Evolutionary conservation across 2,329 filamentous ascomycete species (phyloP).

Genomic region (Calonectria pseudoturangicola): DNA sequence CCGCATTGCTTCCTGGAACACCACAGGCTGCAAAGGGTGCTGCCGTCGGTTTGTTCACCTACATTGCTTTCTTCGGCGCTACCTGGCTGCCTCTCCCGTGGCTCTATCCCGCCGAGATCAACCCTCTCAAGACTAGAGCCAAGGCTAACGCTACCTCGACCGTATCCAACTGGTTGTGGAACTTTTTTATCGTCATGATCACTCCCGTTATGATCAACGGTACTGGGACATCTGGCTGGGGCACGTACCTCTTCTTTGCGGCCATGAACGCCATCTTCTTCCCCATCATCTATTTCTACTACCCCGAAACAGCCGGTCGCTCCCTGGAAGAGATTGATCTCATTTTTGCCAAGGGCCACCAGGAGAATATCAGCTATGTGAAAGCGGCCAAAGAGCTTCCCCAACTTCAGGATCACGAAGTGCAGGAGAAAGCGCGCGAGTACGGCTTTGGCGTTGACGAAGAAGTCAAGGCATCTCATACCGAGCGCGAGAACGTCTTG

Average conservation of each 20-base stretch:
- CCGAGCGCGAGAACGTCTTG: slow-evolving; percentile 10
- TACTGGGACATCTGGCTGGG: slow-evolving; percentile 66
- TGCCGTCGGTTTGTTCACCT: slow-evolving; percentile 80
- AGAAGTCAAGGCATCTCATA: slow-evolving; percentile 2
- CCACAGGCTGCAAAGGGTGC: slow-evolving; percentile 79
- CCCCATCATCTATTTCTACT: slow-evolving; percentile 70
- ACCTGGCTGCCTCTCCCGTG: slow-evolving; percentile 79
- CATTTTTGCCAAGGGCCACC: slow-evolving; percentile 76
- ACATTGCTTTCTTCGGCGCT: slow-evolving; percentile 81
- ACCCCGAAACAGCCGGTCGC: slow-evolving; percentile 63
- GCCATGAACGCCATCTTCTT: slow-evolving; percentile 71
- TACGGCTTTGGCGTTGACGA: slow-evolving; percentile 1
- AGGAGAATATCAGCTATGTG: slow-evolving; percentile 77
- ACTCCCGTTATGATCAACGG: slow-evolving; percentile 78
- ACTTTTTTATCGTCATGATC: slow-evolving; percentile 74
- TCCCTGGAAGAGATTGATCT: slow-evolving; percentile 75
- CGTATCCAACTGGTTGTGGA: slow-evolving; percentile 74
- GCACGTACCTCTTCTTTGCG: slow-evolving; percentile 70
- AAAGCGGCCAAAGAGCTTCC: slow-evolving; percentile 75
- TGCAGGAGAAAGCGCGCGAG: slow-evolving; percentile 67
- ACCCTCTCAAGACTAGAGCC: slow-evolving; percentile 67
- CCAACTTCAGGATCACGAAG: slow-evolving; percentile 68
- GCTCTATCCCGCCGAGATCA: slow-evolving; percentile 74
- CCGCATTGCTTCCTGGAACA: slow-evolving; percentile 78
- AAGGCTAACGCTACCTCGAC: slow-evolving; percentile 74